Base-by-base conservation (phyloP, 306 rosid species). In the Dryas alaskensis region DNA sequence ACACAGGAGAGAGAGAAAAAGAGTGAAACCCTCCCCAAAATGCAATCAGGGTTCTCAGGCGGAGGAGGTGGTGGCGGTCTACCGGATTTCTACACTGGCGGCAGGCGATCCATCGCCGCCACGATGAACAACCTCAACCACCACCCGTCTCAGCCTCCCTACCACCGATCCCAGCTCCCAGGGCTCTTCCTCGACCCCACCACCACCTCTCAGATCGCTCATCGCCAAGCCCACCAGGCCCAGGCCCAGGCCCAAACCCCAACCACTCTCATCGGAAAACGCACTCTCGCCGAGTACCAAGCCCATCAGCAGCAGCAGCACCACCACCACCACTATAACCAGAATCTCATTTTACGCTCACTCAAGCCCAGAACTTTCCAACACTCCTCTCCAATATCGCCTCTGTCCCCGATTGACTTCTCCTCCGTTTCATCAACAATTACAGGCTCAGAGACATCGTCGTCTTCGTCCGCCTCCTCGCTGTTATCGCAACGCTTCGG, bases 41-140 rank as follows among this genome's bases (percentile, higher is more conserved):
- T 92, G 75, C 91, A 91, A 64, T 88, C 97, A n/a, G 92, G 97
- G 19, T 91, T 81, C 83, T 51, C 89, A 52, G 89, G 84, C 39
- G 90, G 92, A 0, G 42, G 82, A 52, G 91, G 86, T 17, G 90
- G 87, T 2, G 87, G 91, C 0, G 50, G 83, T 4, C 52, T 85
- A 3, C 82, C 96, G 0, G 96, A 89, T 6, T 80, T 81, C 43
- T 91, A 76, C 79, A 50, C 78, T 60, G n/a, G 63, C 13, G 81
- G 84, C 25, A 78, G 87, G 60, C 79, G 96, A 89, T 86, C 97
- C 61, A 73, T 74, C 16, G 71, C 76, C 39, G 25, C 73, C 74
- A 72, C 85, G 79, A 83, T 85, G 84, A 55, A 78, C 48, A 74
- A 10, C 72, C 53, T 9, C 61, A 74, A 10, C 72, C 53, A 12